A percentile compares a stretch with the other conserved stretches of the same genome.
These are phyloP conservation scores for Amphichorda felina DNA, from an alignment of 2,329 filamentous ascomycete genomes.

Conservation along the genomic window DNA sequence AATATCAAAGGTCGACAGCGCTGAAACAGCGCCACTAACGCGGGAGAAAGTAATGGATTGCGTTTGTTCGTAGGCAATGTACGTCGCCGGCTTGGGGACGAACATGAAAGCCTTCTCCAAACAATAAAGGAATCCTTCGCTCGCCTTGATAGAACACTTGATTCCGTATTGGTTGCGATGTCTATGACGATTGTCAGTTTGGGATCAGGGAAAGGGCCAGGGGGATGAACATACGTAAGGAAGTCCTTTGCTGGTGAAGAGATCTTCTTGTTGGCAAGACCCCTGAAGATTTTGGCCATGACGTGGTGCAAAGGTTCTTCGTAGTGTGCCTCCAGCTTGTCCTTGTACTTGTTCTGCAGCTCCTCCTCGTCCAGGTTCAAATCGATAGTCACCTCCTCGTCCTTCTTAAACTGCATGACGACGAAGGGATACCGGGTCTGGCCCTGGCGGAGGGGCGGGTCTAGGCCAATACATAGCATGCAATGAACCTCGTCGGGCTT, in stretches of 20 bases:
- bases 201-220: conserved; percentile 2
- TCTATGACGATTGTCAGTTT: conserved; percentile 26
- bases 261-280: conserved; percentile 88
- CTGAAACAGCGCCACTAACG: conserved; percentile 85
- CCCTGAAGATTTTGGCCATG: conserved; percentile 89
- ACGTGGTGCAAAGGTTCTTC: conserved; percentile 90
- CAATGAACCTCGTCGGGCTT: conserved; percentile 98
- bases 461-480: conserved; percentile 86
- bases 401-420: conserved; percentile 97
- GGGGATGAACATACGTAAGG: conserved; percentile 43
- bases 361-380: conserved; percentile 91
- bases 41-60: conserved; percentile 89
- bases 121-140: conserved; percentile 94
- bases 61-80: conserved; percentile 91
- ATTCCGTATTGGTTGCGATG: conserved; percentile 91
- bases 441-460: conserved; percentile 89
- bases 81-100: conserved; percentile 94
- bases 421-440: conserved; percentile 97
- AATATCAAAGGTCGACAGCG: conserved; percentile 93
- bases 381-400: conserved; percentile 93
- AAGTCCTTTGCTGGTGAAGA: conserved; percentile 92
- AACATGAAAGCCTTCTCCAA: conserved; percentile 98
- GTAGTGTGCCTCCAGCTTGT: conserved; percentile 79
- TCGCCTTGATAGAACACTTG: conserved; percentile 99
- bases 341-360: conserved; percentile 74